phyloP scores from a whole-genome alignment of 495 filamentous ascomycete species.

The Neurospora sp. region DNA sequence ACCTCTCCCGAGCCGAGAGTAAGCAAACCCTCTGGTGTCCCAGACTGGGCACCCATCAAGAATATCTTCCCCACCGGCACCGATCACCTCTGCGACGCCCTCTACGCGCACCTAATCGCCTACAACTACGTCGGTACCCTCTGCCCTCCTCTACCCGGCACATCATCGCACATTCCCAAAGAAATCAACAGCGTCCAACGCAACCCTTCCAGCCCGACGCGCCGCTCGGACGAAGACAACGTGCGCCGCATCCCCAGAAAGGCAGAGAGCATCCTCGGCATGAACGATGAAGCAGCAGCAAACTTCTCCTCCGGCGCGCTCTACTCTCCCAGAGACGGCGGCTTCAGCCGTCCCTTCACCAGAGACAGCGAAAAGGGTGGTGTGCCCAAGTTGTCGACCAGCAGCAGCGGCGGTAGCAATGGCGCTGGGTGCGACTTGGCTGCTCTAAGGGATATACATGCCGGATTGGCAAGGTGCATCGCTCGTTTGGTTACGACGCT shows the following conservation, averaged over 20 bases:
- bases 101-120: constrained; percentile 55
- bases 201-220: not conserved
- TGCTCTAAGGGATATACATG: constrained; percentile 21
- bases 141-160: constrained; percentile 14
- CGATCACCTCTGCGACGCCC: constrained; percentile 46
- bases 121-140: constrained; percentile 49
- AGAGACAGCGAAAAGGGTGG: constrained; percentile 4
- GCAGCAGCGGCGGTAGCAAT: not conserved
- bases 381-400: not conserved
- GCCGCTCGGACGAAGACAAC: constrained; percentile 6
- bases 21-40: constrained; percentile 1
- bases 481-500: constrained; percentile 29
- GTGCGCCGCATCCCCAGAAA: constrained; percentile 26
- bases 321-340: not conserved
- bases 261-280: constrained; percentile 31
- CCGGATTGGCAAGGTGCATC: constrained; percentile 30
- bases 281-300: constrained; percentile 7
- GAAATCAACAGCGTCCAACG: not conserved
- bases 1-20: not conserved
- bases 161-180: not conserved
- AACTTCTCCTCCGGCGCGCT: not conserved
- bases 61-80: constrained; percentile 48
- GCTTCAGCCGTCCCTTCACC: constrained; percentile 3
- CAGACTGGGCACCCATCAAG: constrained; percentile 40
- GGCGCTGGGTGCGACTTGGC: not conserved